Evolutionary conservation across 148 eudicot genomes (phyloP).

Genomic region (Selenicereus undatus): DNA sequence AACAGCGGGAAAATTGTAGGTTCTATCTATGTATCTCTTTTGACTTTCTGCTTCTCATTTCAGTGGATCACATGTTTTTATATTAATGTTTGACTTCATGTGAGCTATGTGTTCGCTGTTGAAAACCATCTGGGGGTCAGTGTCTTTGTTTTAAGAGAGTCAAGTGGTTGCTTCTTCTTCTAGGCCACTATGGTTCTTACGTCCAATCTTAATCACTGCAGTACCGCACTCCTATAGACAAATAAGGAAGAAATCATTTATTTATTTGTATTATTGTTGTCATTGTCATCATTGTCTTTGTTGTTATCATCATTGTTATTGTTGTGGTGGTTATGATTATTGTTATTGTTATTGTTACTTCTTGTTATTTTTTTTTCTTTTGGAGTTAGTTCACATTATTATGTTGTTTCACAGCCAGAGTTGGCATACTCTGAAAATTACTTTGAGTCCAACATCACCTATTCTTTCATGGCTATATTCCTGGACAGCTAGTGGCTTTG

Average conservation of each 20-base stretch:
- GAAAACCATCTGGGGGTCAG: neutral
- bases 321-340: too few species aligned
- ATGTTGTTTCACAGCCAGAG: too few species aligned
- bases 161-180: neutral
- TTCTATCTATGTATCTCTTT: neutral
- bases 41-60: neutral
- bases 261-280: too few species aligned
- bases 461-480: too few species aligned
- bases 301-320: too few species aligned
- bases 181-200: neutral
- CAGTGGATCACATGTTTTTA: neutral
- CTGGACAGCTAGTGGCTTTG: too few species aligned
- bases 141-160: neutral
- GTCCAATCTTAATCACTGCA: neutral
- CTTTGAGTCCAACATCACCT: too few species aligned
- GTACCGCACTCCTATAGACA: neutral
- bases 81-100: neutral
- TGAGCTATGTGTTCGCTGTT: neutral
- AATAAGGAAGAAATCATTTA: too few species aligned
- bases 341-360: too few species aligned
- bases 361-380: too few species aligned
- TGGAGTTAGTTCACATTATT: too few species aligned
- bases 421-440: too few species aligned
- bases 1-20: slow-evolving; percentile 23
- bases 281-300: neutral